These are phyloP conservation scores for Saturnispora mendoncae DNA, from an alignment of 805 yeast genomes.

Conservation along the genomic window DNA sequence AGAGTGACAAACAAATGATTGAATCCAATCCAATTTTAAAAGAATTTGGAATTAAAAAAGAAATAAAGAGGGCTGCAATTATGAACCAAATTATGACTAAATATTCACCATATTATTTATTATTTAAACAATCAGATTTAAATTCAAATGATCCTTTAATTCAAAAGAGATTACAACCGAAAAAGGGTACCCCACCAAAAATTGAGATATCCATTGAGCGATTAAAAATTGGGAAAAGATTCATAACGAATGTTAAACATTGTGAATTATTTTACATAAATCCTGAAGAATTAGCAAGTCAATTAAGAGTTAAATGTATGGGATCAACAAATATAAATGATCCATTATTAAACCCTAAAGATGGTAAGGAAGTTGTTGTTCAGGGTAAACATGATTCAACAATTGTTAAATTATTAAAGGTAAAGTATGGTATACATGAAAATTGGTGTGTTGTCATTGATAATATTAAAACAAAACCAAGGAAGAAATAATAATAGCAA, in stretches of 20 bases:
- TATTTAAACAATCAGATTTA: conserved; percentile 11
- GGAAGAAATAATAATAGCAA: background rate
- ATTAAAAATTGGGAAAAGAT: conserved; percentile 71
- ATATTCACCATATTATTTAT: conserved; percentile 11
- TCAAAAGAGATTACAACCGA: conserved; percentile 28
- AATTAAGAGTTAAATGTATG: conserved; percentile 71
- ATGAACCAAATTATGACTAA: conserved; percentile 2
- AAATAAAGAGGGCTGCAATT: conserved; percentile 17
- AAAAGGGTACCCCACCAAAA: conserved; percentile 61
- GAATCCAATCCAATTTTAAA: conserved; percentile 45
- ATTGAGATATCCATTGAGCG: conserved; percentile 60
- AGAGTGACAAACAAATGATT: conserved; percentile 44
- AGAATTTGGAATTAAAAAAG: conserved; percentile 29
- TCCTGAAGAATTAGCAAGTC: conserved; percentile 56
- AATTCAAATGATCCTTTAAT: conserved; percentile 17
- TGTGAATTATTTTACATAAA: conserved; percentile 61
- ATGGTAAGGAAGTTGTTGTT: conserved; percentile 62
- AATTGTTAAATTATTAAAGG: conserved; percentile 48
- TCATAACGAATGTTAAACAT: conserved; percentile 63
- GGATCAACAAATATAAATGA: conserved; percentile 76
- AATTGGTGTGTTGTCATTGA: conserved; percentile 48
- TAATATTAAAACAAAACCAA: conserved; percentile 1
- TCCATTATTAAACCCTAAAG: conserved; percentile 37
- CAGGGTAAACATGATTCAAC: conserved; percentile 82
- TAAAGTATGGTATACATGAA: conserved; percentile 52